These are phyloP conservation scores for Didymella glomerata DNA, from an alignment of 2,329 filamentous ascomycete species.

Conservation along the genomic window DNA sequence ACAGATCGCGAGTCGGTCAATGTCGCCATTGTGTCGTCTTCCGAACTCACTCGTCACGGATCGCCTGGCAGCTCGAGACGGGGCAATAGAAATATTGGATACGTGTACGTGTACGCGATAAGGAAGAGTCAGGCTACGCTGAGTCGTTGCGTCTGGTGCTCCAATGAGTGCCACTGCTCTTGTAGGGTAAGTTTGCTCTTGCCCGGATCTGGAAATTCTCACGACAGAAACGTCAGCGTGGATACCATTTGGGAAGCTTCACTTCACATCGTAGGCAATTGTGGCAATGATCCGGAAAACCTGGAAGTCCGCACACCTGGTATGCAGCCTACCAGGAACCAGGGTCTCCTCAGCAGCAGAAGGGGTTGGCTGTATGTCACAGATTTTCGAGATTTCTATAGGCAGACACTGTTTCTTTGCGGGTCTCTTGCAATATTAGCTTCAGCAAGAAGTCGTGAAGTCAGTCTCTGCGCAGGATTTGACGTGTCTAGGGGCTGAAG, in stretches of 20 bases:
- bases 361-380: too few relatives aligned
- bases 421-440: too few relatives aligned
- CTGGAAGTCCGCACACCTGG: not conserved
- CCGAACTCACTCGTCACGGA: not conserved
- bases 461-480: too few relatives aligned
- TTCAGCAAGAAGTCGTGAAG: too few relatives aligned
- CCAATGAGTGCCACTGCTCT: not conserved
- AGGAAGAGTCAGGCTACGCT: not conserved
- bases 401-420: too few relatives aligned
- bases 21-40: conserved; percentile 2
- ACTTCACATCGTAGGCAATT: not conserved
- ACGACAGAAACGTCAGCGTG: not conserved
- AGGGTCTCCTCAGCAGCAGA: too few relatives aligned
- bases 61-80: not conserved
- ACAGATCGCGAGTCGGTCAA: conserved; percentile 5
- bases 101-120: not conserved
- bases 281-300: not conserved
- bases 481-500: too few relatives aligned
- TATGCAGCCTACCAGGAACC: not conserved
- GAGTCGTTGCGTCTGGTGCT: not conserved
- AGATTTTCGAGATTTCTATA: too few relatives aligned
- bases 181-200: not conserved
- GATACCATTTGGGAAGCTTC: not conserved
- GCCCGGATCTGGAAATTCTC: not conserved
- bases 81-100: not conserved